These are phyloP conservation scores for Phytophthora tentaculata DNA, from an alignment of 352 stramenopile genomes.

Conservation along the genomic window DNA sequence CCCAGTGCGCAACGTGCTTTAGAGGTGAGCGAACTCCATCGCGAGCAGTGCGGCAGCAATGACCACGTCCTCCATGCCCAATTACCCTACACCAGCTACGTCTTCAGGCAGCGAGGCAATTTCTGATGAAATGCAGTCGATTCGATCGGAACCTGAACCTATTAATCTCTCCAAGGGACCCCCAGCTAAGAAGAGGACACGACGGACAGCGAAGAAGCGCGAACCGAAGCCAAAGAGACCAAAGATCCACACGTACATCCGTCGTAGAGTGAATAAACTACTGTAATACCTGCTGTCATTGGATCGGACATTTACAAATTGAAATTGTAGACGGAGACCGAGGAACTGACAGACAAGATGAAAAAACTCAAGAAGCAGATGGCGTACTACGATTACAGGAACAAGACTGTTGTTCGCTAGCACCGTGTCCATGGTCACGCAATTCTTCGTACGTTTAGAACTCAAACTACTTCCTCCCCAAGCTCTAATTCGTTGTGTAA, in stretches of 20 bases:
- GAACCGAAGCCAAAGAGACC: slow-evolving; percentile 23
- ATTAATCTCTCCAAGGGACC: too few relatives aligned
- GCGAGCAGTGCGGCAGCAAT: not conserved
- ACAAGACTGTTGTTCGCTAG: slow-evolving; percentile 30
- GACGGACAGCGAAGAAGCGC: slow-evolving; percentile 11
- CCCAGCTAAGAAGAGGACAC: slow-evolving; percentile 10
- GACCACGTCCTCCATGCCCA: not conserved
- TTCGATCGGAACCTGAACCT: not conserved
- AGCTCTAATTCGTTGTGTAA: not conserved
- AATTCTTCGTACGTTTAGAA: slow-evolving; percentile 37
- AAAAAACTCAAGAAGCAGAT: slow-evolving; percentile 32
- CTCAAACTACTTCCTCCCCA: not conserved
- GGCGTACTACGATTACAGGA: slow-evolving; percentile 11
- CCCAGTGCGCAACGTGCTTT: slow-evolving; percentile 11
- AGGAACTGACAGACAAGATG: slow-evolving; percentile 26
- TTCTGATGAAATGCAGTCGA: slow-evolving; percentile 11
- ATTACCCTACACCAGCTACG: not conserved
- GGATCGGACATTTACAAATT: not conserved
- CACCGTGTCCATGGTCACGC: slow-evolving; percentile 31
- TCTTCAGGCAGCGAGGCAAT: not conserved
- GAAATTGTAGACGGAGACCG: slow-evolving; percentile 32
- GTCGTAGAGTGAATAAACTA: slow-evolving; percentile 22
- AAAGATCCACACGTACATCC: slow-evolving; percentile 34
- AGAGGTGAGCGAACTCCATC: not conserved
- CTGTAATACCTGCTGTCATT: not conserved